Conservation (phyloP, 108 stramenopile species). For the Fistulifera pelliculosa region DNA sequence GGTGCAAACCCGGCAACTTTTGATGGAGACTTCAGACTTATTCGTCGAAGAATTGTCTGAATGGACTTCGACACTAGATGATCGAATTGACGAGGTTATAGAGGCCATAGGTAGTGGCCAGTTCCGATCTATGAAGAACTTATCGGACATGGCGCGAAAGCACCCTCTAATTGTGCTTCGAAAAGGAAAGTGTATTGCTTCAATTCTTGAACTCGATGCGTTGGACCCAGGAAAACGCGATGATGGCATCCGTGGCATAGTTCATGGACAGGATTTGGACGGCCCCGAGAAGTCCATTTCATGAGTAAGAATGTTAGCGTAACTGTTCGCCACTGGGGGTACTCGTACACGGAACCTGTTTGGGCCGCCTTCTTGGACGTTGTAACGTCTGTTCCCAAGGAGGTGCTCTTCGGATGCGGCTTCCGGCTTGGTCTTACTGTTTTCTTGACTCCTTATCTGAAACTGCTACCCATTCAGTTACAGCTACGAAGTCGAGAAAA, state of each 20-base stretch:
- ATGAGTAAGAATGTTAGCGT: slow-evolving; percentile 24
- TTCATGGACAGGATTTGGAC: slow-evolving; percentile 18
- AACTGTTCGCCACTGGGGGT: slow-evolving; percentile 50
- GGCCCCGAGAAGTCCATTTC: slow-evolving; percentile 17
- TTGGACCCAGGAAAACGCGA: background rate
- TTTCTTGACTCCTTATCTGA: slow-evolving; percentile 37
- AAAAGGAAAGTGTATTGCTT: slow-evolving; percentile 24
- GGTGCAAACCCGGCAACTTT: slow-evolving; percentile 23
- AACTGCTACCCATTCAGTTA: slow-evolving; percentile 37
- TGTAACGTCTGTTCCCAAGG: slow-evolving; percentile 14
- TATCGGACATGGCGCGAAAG: slow-evolving; percentile 35
- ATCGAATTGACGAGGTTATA: slow-evolving; percentile 34
- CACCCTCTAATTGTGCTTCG: slow-evolving; percentile 55
- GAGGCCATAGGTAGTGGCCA: slow-evolving; percentile 16
- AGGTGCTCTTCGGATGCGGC: slow-evolving; percentile 46
- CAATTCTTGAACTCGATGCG: slow-evolving; percentile 43
- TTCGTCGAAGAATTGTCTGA: slow-evolving; percentile 19
- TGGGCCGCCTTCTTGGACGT: slow-evolving; percentile 54
- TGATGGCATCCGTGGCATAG: slow-evolving; percentile 18
- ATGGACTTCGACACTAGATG: slow-evolving; percentile 49
- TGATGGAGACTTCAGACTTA: slow-evolving; percentile 35
- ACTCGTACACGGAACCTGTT: slow-evolving; percentile 41
- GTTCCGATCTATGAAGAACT: slow-evolving; percentile 21
- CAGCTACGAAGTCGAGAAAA: slow-evolving; percentile 23
- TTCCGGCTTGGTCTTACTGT: slow-evolving; percentile 35